These are phyloP conservation scores for Aegilops bicornis DNA, from an alignment of 176 grass and related monocot genomes.

Conservation along the genomic window DNA sequence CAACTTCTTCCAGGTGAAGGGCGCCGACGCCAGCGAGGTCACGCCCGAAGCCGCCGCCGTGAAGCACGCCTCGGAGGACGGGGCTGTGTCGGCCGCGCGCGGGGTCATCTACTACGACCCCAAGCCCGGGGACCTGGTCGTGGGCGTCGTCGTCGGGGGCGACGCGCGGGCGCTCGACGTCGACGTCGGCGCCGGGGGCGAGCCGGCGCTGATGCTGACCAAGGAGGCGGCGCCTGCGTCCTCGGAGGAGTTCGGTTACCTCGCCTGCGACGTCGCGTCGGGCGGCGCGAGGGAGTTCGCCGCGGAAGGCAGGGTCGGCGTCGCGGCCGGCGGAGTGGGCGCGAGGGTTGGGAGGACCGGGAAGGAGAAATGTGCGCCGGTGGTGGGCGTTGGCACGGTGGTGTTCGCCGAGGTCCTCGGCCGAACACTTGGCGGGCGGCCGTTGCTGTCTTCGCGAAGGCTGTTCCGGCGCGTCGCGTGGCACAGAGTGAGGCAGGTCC, in stretches of 20 bases:
- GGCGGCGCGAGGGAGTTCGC: constrained; percentile 41
- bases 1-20: constrained; percentile 66
- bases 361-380: constrained; percentile 33
- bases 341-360: constrained; percentile 7
- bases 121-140: constrained; percentile 61
- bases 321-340: constrained; percentile 34
- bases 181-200: constrained; percentile 53
- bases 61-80: neutral
- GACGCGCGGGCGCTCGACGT: constrained; percentile 61
- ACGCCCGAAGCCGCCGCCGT: neutral
- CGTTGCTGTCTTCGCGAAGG: constrained; percentile 70
- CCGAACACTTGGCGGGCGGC: constrained; percentile 77
- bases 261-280: constrained; percentile 46
- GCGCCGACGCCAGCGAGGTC: constrained; percentile 9
- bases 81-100: neutral
- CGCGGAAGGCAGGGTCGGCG: constrained; percentile 49
- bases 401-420: constrained; percentile 79
- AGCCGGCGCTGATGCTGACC: constrained; percentile 61
- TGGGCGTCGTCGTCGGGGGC: constrained; percentile 69
- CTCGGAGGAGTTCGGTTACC: constrained; percentile 48
- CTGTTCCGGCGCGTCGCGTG: constrained; percentile 78
- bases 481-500: constrained; percentile 96
- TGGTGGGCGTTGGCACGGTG: constrained; percentile 53
- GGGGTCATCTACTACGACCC: constrained; percentile 63
- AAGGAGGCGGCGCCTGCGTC: constrained; percentile 66